Base-by-base conservation (phyloP, 352 stramenopile genomes). In the Pythium guiyangense region DNA sequence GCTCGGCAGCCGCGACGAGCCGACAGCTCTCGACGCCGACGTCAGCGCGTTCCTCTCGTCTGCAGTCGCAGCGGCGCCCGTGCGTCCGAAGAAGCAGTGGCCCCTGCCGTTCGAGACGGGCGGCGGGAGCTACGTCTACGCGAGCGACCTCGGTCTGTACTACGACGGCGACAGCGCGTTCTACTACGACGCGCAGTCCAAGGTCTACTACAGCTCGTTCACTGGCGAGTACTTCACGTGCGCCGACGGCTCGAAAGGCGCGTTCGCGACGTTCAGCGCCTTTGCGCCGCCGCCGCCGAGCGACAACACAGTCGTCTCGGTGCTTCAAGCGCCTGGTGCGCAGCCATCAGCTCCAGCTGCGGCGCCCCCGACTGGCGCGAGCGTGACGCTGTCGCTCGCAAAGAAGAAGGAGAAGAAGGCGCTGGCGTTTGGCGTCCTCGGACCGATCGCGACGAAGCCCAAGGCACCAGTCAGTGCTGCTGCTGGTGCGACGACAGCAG, bases 101-200 rank as follows among this genome's bases (percentile, higher is more conserved):
- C 85, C 85, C 31, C 59, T 64, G 27, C 81, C 83, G 27, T 94
- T 94, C 49, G 85, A 94, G 65, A 86, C 74, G 12, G 83, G 61
- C 15, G 85, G 85, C 4, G 85, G 83, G 17, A 88, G 77, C 61
- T 94, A 91, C 42, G 66, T 90, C 12, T 94, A 77, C 54, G 69
- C 62, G 18, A 86, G 69, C 40, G 78, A 90, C 29, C 71, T 61
- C 58, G 83, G 85, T 0, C 66, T 94, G 45, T 93, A 92, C 56
- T 94, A 85, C 60, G 79, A 94, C 52, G 62, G 67, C 1, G 77
- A 93, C 60, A 92, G 79, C 57, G 83, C 90, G 81, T 94, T 92
- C 34, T 93, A 91, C 66, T 93, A 92, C 67, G 67, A 92, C 52
- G 64, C 78, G 37, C 70, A 81, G 20, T 74, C 79, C 17, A 90